Evolutionary conservation across 2,329 filamentous ascomycete species (phyloP).

Genomic region (Thelonectria discophora): DNA sequence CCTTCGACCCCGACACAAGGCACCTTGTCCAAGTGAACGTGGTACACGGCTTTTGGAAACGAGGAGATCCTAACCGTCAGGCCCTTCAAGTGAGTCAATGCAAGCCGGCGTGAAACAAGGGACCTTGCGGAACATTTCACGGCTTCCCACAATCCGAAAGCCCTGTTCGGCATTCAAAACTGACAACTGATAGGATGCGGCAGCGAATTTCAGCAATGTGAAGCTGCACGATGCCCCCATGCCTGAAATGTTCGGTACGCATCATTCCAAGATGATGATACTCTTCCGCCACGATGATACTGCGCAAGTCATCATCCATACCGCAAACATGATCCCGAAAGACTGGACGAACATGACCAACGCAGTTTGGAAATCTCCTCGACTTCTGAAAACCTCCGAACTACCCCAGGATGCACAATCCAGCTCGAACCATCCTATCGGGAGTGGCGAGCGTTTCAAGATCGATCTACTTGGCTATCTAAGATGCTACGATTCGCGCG

Average conservation of each 20-base stretch:
- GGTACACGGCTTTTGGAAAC: conserved; percentile 72
- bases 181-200: conserved; percentile 61
- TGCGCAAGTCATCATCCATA: conserved; percentile 84
- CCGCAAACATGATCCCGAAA: conserved; percentile 87
- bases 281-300: conserved; percentile 79
- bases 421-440: conserved; percentile 44
- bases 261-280: conserved; percentile 89
- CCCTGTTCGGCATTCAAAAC: background rate
- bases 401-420: conserved; percentile 23
- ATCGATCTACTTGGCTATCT: conserved; percentile 78
- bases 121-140: background rate
- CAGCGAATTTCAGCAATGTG: conserved; percentile 71
- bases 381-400: conserved; percentile 61
- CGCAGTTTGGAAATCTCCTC: conserved; percentile 80
- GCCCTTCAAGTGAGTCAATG: conserved; percentile 61
- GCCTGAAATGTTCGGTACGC: conserved; percentile 86
- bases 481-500: conserved; percentile 69
- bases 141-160: background rate
- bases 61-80: conserved; percentile 68
- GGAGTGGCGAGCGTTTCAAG: conserved; percentile 78
- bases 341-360: conserved; percentile 93
- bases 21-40: conserved; percentile 62
- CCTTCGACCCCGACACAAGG: conserved; percentile 62
- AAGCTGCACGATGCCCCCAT: conserved; percentile 78
- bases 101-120: background rate